Evolutionary conservation across 805 yeast species (phyloP).

Genomic region (Candida silvicultrix): DNA sequence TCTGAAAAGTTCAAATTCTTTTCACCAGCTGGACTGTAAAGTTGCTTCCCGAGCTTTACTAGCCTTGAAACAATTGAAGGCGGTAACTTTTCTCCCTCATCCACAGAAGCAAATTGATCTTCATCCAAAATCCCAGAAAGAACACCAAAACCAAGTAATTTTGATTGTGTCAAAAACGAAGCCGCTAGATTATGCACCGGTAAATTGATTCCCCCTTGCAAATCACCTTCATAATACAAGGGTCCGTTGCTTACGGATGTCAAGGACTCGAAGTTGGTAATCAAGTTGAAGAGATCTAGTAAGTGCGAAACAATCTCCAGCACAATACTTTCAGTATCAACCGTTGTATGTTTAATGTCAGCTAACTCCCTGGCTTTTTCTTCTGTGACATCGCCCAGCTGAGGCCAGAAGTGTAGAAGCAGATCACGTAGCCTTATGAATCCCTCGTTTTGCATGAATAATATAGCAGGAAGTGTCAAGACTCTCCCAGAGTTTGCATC

Average conservation of each 20-base stretch:
- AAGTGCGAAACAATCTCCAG: slow-evolving; percentile 35
- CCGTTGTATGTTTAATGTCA: slow-evolving; percentile 30
- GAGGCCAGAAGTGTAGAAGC: slow-evolving; percentile 21
- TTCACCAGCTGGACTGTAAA: slow-evolving; percentile 32
- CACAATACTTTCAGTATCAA: slow-evolving; percentile 29
- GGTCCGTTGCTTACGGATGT: slow-evolving; percentile 26
- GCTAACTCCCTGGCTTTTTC: slow-evolving; percentile 21
- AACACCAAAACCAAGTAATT: slow-evolving; percentile 34
- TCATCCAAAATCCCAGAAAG: slow-evolving; percentile 27
- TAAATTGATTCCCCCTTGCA: slow-evolving; percentile 11
- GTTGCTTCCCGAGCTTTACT: slow-evolving; percentile 35
- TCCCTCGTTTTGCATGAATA: slow-evolving; percentile 49
- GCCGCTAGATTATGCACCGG: slow-evolving; percentile 13
- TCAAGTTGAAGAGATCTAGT: slow-evolving; percentile 38
- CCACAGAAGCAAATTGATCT: slow-evolving; percentile 18
- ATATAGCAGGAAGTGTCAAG: slow-evolving; percentile 33
- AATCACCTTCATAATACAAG: slow-evolving; percentile 34
- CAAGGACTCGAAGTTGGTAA: slow-evolving; percentile 31
- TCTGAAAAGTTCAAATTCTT: slow-evolving; percentile 26
- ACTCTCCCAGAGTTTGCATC: slow-evolving; percentile 27
- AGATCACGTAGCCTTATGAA: slow-evolving; percentile 27
- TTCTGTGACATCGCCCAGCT: slow-evolving; percentile 17
- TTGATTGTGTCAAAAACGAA: slow-evolving; percentile 33
- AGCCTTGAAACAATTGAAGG: slow-evolving; percentile 38
- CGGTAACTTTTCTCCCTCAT: slow-evolving; percentile 25